Evolutionary conservation across 345 rosid genomes (phyloP).

Genomic region (Eucalyptus cloeziana): DNA sequence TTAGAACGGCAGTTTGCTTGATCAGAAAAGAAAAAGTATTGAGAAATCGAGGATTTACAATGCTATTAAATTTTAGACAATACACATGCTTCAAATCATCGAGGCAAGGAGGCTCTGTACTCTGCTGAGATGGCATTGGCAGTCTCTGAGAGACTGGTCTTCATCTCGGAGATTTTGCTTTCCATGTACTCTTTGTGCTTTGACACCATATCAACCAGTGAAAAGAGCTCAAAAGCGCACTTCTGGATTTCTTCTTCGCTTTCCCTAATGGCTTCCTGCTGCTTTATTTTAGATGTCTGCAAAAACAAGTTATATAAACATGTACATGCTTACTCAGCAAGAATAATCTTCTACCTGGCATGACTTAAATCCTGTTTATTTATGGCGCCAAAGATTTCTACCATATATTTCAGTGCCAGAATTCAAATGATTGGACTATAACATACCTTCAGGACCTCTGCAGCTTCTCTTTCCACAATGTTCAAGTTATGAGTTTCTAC

Average conservation of each 20-base stretch:
- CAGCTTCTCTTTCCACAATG: constrained; percentile 61
- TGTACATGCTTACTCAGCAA: not conserved
- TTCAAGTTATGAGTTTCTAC: constrained; percentile 36
- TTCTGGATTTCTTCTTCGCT: constrained; percentile 52
- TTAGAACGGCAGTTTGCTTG: not conserved
- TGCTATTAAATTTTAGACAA: not conserved
- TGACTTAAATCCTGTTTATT: not conserved
- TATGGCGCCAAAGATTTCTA: not conserved
- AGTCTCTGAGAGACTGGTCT: constrained; percentile 31
- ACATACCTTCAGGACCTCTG: constrained; percentile 48
- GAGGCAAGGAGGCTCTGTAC: constrained; percentile 23
- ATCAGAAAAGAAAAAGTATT: not conserved
- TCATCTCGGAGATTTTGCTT: constrained; percentile 42
- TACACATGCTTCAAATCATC: not conserved
- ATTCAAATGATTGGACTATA: not conserved
- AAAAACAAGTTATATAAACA: not conserved
- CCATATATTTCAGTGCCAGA: not conserved
- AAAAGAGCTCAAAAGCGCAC: constrained; percentile 38
- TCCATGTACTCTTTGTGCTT: constrained; percentile 54
- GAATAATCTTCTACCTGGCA: not conserved
- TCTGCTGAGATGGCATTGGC: constrained; percentile 27
- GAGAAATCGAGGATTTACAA: not conserved
- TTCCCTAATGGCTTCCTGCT: constrained; percentile 45
- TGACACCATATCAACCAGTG: constrained; percentile 48
- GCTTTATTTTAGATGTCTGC: constrained; percentile 28